Evolutionary conservation across 202 grass and related monocot species (phyloP).

Genomic region (Zizania palustris): DNA sequence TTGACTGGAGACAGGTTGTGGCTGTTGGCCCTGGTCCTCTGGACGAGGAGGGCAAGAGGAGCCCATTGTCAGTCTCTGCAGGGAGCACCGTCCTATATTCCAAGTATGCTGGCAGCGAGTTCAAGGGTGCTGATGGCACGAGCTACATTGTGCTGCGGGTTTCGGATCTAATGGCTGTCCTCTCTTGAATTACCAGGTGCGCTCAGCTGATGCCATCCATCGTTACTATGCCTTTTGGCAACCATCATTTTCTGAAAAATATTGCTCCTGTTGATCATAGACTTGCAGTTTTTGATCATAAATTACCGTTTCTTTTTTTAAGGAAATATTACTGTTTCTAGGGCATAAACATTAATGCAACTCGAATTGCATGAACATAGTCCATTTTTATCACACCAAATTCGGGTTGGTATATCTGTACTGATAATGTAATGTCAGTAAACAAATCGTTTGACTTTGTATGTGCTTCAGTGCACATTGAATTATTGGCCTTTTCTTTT

Average conservation of each 20-base stretch:
- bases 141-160: conserved; percentile 59
- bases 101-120: conserved; percentile 69
- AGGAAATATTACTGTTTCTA: too few species aligned
- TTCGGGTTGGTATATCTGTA: too few species aligned
- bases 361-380: conserved; percentile 9
- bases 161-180: conserved; percentile 65
- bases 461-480: too few species aligned
- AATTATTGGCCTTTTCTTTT: too few species aligned
- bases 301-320: too few species aligned
- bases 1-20: conserved; percentile 51
- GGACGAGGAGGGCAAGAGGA: conserved; percentile 72
- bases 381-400: neutral
- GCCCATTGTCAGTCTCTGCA: conserved; percentile 41
- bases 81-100: conserved; percentile 69
- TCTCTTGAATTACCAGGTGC: conserved; percentile 39
- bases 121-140: conserved; percentile 59
- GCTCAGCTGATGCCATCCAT: neutral
- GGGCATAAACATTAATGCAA: conserved; percentile 15
- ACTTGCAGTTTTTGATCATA: neutral
- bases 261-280: neutral
- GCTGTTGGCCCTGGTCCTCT: conserved; percentile 62
- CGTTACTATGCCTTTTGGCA: neutral
- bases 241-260: neutral
- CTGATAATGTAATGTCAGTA: too few species aligned
- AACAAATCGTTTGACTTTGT: too few species aligned